Conservation (phyloP, 164 flowering plant species). For the Dillenia suffruticosa region DNA sequence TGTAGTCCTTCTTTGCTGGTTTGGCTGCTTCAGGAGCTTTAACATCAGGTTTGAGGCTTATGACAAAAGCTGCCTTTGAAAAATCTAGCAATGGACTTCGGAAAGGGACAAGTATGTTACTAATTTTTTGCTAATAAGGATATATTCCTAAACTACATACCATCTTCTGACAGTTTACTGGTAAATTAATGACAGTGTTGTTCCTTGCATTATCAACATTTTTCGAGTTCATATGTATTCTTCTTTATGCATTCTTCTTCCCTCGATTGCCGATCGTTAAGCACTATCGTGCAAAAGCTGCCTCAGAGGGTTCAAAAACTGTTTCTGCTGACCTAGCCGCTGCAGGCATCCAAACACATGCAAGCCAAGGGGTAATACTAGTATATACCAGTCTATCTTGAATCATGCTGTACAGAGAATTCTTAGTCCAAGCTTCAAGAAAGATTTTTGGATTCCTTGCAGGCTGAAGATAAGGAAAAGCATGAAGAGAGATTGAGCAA, state of each 20-base stretch:
- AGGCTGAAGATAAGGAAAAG: slow-evolving; percentile 28
- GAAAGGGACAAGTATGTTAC: slow-evolving; percentile 37
- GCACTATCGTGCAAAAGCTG: slow-evolving; percentile 34
- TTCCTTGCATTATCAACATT: slow-evolving; percentile 28
- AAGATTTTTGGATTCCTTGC: slow-evolving; percentile 7
- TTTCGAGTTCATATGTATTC: slow-evolving; percentile 28
- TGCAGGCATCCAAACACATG: slow-evolving; percentile 21
- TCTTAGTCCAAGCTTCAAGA: background rate
- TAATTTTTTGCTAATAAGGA: background rate
- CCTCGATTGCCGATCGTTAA: slow-evolving; percentile 34
- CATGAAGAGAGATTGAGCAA: slow-evolving; percentile 21
- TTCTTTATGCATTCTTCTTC: slow-evolving; percentile 36
- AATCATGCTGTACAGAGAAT: background rate
- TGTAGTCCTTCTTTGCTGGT: slow-evolving; percentile 41
- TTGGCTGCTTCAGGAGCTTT: slow-evolving; percentile 42
- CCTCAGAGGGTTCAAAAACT: slow-evolving; percentile 38
- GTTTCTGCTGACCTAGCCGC: slow-evolving; percentile 45
- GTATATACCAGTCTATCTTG: background rate
- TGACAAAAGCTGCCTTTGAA: slow-evolving; percentile 35
- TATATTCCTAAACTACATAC: no score
- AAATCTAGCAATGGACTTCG: slow-evolving; percentile 30
- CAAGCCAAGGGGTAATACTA: slow-evolving; percentile 4
- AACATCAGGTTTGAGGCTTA: slow-evolving; percentile 33
- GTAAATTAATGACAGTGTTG: slow-evolving; percentile 18
- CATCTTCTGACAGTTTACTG: background rate